Evolutionary conservation across 176 grass and related monocot genomes (phyloP).

Genomic region (Carex pumila): DNA sequence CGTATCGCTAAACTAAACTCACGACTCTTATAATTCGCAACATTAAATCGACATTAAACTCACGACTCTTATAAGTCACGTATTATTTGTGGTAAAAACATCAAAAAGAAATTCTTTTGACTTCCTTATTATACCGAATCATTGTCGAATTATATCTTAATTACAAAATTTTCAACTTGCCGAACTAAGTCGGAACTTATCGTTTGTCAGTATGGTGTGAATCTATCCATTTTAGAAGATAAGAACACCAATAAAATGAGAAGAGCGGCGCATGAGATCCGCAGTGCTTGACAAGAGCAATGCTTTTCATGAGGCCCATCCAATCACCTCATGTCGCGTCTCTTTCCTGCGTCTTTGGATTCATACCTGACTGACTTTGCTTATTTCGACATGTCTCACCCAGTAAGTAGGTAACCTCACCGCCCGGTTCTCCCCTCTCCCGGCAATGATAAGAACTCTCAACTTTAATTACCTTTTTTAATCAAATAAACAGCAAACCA

Average conservation of each 20-base stretch:
- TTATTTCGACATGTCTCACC: background rate
- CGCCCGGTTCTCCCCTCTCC: background rate
- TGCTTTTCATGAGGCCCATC: conserved; percentile 2
- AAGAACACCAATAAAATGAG: background rate
- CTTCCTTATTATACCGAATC: too few species aligned
- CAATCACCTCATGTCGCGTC: conserved; percentile 15
- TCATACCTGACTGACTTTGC: background rate
- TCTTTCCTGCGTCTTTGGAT: conserved; percentile 23
- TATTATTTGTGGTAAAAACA: too few species aligned
- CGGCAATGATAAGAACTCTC: conserved; percentile 4
- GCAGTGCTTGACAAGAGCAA: background rate
- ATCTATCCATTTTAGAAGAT: too few species aligned
- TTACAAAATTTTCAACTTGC: too few species aligned
- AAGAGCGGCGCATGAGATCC: background rate
- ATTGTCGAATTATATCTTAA: too few species aligned
- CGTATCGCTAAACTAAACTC: too few species aligned
- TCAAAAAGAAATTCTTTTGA: too few species aligned
- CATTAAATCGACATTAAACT: too few species aligned
- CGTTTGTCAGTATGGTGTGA: too few species aligned
- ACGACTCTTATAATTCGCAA: too few species aligned
- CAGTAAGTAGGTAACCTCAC: background rate
- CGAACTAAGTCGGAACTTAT: too few species aligned
- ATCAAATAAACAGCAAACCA: background rate
- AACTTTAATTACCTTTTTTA: background rate
- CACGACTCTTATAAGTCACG: too few species aligned